phyloP scores from a whole-genome alignment of 2,329 filamentous ascomycete species.

The Aspergillus fischeri region DNA sequence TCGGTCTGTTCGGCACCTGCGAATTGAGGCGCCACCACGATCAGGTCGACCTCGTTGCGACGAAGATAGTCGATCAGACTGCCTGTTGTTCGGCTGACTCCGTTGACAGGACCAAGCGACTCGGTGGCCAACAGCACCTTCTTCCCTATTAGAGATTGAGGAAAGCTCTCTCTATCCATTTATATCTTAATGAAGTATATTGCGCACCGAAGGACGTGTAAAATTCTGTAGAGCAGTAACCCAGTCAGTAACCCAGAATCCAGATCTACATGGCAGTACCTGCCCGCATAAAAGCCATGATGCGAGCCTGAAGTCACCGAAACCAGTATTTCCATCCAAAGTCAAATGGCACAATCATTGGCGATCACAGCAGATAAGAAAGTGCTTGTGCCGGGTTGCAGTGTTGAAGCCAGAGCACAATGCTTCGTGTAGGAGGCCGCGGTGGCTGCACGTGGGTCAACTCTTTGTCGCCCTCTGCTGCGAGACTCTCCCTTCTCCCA shows the following conservation, averaged over 20 bases:
- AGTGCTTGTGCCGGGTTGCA: too few relatives aligned
- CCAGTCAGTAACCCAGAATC: too few relatives aligned
- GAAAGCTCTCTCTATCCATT: constrained; percentile 30
- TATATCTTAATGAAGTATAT: background rate
- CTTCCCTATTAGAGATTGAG: constrained; percentile 52
- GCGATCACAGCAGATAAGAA: background rate
- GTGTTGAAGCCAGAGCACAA: background rate
- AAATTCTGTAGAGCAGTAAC: background rate
- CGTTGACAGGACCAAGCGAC: constrained; percentile 68
- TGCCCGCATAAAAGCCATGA: background rate
- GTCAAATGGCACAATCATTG: background rate
- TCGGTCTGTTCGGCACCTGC: constrained; percentile 44
- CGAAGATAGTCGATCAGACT: constrained; percentile 66
- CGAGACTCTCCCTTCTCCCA: background rate
- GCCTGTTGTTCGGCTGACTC: constrained; percentile 66
- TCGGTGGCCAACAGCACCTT: constrained; percentile 65
- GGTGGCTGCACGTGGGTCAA: constrained; percentile 8
- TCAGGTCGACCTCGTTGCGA: constrained; percentile 59
- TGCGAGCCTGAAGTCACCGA: background rate
- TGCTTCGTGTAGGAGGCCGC: constrained; percentile 1
- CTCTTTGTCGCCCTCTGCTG: background rate
- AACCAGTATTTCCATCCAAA: background rate
- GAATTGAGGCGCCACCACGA: constrained; percentile 61
- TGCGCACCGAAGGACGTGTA: background rate
- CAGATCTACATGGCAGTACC: too few relatives aligned